These are phyloP conservation scores for Gardenia jasminoides DNA, from an alignment of 257 asterid genomes.

Conservation along the genomic window DNA sequence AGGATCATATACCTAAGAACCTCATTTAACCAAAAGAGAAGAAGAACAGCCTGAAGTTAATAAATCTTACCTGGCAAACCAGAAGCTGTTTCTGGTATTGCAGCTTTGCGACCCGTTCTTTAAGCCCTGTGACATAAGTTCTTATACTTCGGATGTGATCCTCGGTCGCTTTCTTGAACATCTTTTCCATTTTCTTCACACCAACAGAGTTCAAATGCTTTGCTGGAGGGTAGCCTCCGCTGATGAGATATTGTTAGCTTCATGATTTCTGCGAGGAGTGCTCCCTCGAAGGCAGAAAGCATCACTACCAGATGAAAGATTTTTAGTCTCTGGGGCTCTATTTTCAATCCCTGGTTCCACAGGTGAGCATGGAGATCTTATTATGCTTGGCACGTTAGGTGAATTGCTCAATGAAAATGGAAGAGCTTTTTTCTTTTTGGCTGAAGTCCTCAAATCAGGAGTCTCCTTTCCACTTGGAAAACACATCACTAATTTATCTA, in stretches of 20 bases:
- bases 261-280: slow-evolving; percentile 40
- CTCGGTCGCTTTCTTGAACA: slow-evolving; percentile 92
- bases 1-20: neutral
- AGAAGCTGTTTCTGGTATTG: slow-evolving; percentile 97
- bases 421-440: slow-evolving; percentile 57
- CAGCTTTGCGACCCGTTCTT: slow-evolving; percentile 92
- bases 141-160: slow-evolving; percentile 84
- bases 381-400: slow-evolving; percentile 64
- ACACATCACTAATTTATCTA: slow-evolving; percentile 58
- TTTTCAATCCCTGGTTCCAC: slow-evolving; percentile 62
- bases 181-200: slow-evolving; percentile 81
- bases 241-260: slow-evolving; percentile 34
- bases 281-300: slow-evolving; percentile 24
- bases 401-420: slow-evolving; percentile 77
- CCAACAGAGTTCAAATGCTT: slow-evolving; percentile 67
- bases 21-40: neutral
- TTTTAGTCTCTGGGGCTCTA: slow-evolving; percentile 55
- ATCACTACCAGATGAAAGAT: slow-evolving; percentile 23
- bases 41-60: neutral
- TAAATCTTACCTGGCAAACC: slow-evolving; percentile 74
- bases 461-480: slow-evolving; percentile 56
- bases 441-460: slow-evolving; percentile 48
- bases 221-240: slow-evolving; percentile 42
- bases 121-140: slow-evolving; percentile 82
- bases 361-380: slow-evolving; percentile 87